Evolutionary conservation across 2,329 filamentous ascomycete genomes (phyloP).

Genomic region (Chaetomiaceae sp.): DNA sequence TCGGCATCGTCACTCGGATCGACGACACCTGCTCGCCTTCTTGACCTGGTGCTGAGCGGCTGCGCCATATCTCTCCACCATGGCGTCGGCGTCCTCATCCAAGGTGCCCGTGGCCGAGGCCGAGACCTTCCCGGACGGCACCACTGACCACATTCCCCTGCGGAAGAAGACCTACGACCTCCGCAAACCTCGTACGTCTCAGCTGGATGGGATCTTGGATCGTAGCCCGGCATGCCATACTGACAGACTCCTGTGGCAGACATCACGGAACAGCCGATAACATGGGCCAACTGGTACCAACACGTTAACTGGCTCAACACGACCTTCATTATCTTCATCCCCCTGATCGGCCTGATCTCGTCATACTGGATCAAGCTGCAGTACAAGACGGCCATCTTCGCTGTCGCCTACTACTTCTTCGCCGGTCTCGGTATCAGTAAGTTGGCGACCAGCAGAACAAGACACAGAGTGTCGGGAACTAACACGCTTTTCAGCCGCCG

Average conservation of each 20-base stretch:
- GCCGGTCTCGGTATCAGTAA: slow-evolving; percentile 75
- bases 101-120: slow-evolving; percentile 34
- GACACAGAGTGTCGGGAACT: neutral
- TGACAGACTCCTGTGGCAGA: slow-evolving; percentile 35
- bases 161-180: slow-evolving; percentile 45
- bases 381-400: slow-evolving; percentile 66
- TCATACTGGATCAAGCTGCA: slow-evolving; percentile 75
- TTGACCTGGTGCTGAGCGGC: slow-evolving; percentile 12
- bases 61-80: slow-evolving; percentile 21
- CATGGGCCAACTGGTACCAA: slow-evolving; percentile 79
- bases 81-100: slow-evolving; percentile 39
- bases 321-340: slow-evolving; percentile 72
- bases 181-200: slow-evolving; percentile 59
- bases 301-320: slow-evolving; percentile 94
- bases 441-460: slow-evolving; percentile 26
- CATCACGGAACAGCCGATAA: slow-evolving; percentile 79
- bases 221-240: no score
- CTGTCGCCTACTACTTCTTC: slow-evolving; percentile 77
- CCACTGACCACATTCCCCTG: slow-evolving; percentile 51
- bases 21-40: slow-evolving; percentile 1
- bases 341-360: slow-evolving; percentile 66
- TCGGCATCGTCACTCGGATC: slow-evolving; percentile 7
- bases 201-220: neutral
- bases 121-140: slow-evolving; percentile 48
- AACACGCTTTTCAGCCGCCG: slow-evolving; percentile 34